These are phyloP conservation scores for Colletotrichum echinochloae DNA, from an alignment of 2,329 filamentous ascomycete genomes.

Conservation along the genomic window DNA sequence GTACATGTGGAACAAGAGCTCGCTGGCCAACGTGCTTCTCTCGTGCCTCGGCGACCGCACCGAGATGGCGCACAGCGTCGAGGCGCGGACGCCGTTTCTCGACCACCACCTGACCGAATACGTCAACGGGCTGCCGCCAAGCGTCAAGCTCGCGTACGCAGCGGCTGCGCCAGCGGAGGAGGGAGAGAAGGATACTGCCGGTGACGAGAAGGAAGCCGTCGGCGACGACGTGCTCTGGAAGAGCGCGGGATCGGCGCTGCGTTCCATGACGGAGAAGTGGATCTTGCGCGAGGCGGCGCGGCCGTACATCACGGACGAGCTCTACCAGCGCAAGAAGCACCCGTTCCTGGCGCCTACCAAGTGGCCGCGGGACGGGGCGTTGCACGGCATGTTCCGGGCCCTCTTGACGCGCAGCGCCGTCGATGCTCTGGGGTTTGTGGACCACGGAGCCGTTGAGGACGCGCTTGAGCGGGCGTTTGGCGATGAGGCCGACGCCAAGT, in stretches of 20 bases:
- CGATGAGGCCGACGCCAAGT: neutral
- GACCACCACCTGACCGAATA: too few species aligned
- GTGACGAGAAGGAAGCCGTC: too few species aligned
- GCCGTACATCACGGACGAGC: neutral
- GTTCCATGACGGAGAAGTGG: neutral
- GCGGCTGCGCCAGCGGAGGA: too few species aligned
- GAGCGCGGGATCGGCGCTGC: neutral
- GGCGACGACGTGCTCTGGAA: too few species aligned
- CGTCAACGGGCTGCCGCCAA: too few species aligned
- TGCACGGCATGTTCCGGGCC: neutral
- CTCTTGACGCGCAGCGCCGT: neutral
- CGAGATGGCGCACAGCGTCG: constrained; percentile 52
- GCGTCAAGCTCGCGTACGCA: neutral
- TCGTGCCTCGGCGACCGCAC: constrained; percentile 48
- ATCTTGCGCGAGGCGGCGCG: too few species aligned
- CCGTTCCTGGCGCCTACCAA: neutral
- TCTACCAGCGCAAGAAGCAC: constrained; percentile 4
- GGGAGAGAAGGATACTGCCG: too few species aligned
- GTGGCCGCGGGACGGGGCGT: neutral
- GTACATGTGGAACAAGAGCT: constrained; percentile 44
- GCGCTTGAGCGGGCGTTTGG: neutral
- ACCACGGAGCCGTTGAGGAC: neutral
- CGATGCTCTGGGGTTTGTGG: neutral
- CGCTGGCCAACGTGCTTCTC: constrained; percentile 46
- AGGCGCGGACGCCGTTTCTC: constrained; percentile 39